A percentile compares a stretch with the other conserved stretches of the same genome.
Conservation (phyloP, 2,329 filamentous ascomycete genomes). For the Fusarium torulosum region DNA sequence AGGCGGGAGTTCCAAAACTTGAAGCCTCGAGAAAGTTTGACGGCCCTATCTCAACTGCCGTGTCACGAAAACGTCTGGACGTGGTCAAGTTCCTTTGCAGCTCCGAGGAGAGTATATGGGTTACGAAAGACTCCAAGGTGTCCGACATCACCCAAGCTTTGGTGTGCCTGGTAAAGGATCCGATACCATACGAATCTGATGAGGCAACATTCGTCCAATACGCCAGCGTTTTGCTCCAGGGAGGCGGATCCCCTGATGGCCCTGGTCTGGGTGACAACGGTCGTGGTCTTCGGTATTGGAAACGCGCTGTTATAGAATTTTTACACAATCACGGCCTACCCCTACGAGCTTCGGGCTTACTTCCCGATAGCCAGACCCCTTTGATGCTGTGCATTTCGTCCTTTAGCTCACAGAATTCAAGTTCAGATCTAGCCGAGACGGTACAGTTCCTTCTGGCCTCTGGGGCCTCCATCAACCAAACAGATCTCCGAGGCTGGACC, state of each 20-base stretch:
- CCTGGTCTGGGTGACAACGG: background rate
- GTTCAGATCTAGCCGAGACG: background rate
- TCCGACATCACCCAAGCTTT: slow-evolving; percentile 9
- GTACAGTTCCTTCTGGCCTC: slow-evolving; percentile 16
- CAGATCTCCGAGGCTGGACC: slow-evolving; percentile 10
- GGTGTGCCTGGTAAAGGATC: background rate
- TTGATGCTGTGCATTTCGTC: slow-evolving; percentile 5
- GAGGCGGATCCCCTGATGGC: slow-evolving; percentile 7
- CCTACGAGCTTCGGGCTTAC: background rate
- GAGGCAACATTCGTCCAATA: background rate
- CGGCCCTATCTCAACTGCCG: slow-evolving; percentile 13
- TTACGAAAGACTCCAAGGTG: background rate
- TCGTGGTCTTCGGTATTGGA: background rate
- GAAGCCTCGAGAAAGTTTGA: background rate
- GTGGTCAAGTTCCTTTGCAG: slow-evolving; percentile 11
- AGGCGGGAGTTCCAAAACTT: background rate
- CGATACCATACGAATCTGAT: background rate
- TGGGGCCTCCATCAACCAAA: slow-evolving; percentile 10
- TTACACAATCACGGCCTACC: slow-evolving; percentile 5
- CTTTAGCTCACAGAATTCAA: background rate
- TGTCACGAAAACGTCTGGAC: slow-evolving; percentile 4
- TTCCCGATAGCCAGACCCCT: slow-evolving; percentile 2
- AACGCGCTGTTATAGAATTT: background rate
- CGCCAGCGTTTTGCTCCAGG: background rate
- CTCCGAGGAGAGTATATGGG: slow-evolving; percentile 4